These are phyloP conservation scores for Trichosporon faecale DNA, from an alignment of 1,284 basidiomycete genomes.

Conservation along the genomic window DNA sequence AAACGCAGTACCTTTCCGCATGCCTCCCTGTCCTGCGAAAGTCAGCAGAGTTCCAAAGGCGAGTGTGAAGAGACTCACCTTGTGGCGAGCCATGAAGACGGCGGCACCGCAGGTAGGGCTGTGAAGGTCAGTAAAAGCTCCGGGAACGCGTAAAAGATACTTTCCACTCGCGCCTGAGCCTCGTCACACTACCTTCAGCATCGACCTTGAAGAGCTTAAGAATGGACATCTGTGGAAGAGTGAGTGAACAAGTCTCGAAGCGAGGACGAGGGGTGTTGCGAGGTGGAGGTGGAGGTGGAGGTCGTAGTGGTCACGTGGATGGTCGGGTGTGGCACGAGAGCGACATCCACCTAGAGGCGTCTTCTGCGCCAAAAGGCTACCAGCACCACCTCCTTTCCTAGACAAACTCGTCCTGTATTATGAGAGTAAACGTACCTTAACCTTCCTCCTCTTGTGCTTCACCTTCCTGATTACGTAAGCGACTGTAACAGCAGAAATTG, in stretches of 20 bases:
- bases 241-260: not conserved
- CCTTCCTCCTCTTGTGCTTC: slow-evolving; percentile 99
- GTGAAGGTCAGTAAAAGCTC: not conserved
- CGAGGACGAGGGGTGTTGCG: not conserved
- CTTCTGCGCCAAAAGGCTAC: too few relatives aligned
- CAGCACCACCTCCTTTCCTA: too few relatives aligned
- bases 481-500: too few relatives aligned
- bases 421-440: slow-evolving; percentile 66
- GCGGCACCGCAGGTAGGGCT: slow-evolving; percentile 9
- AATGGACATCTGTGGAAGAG: slow-evolving; percentile 80
- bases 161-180: slow-evolving; percentile 47
- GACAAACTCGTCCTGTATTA: too few relatives aligned
- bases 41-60: not conserved
- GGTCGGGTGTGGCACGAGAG: not conserved
- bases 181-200: slow-evolving; percentile 98
- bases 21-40: slow-evolving; percentile 71
- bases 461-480: slow-evolving; percentile 71
- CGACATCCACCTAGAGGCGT: not conserved
- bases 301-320: not conserved
- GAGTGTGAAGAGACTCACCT: slow-evolving; percentile 33
- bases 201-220: slow-evolving; percentile 99
- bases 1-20: too few relatives aligned
- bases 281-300: not conserved
- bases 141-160: not conserved
- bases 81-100: slow-evolving; percentile 92